Conservation (phyloP, 768 basidiomycete genomes). For the Boletus rubropictus region DNA sequence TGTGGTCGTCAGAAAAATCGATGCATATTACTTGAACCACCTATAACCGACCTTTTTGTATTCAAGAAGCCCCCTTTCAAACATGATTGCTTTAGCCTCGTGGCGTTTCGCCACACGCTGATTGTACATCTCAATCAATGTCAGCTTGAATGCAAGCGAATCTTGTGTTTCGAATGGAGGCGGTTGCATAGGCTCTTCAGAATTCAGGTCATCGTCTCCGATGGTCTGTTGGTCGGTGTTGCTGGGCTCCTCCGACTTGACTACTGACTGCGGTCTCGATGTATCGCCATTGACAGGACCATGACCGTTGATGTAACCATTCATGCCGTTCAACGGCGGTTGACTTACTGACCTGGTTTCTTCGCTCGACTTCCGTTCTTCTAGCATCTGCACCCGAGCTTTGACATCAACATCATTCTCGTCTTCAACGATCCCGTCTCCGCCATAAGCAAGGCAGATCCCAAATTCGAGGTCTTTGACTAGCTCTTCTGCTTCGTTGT, state of each 20-base stretch:
- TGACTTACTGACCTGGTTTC: constrained; percentile 21
- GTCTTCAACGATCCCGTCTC: constrained; percentile 74
- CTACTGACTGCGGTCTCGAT: constrained; percentile 21
- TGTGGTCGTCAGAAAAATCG: constrained; percentile 2
- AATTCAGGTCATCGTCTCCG: constrained; percentile 53
- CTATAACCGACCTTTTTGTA: constrained; percentile 76
- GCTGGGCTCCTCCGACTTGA: constrained; percentile 45
- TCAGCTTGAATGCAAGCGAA: constrained; percentile 83
- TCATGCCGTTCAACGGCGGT: constrained; percentile 18
- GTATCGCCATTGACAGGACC: constrained; percentile 35
- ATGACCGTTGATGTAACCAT: constrained; percentile 32
- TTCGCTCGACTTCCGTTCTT: constrained; percentile 31
- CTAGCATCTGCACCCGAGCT: constrained; percentile 38
- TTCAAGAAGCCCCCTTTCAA: constrained; percentile 84
- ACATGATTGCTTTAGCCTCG: constrained; percentile 84
- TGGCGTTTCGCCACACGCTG: constrained; percentile 81
- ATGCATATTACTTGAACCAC: too few species aligned
- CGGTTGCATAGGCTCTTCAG: constrained; percentile 63
- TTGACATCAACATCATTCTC: constrained; percentile 72
- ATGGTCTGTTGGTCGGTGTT: constrained; percentile 26
- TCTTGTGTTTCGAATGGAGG: constrained; percentile 79
- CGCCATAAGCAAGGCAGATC: constrained; percentile 77
- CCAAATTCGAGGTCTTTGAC: constrained; percentile 97
- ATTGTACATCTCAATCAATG: constrained; percentile 84
- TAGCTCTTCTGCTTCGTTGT: constrained; percentile 93